phyloP scores from a whole-genome alignment of 1,284 basidiomycete species.

The Phlebopus sp. region DNA sequence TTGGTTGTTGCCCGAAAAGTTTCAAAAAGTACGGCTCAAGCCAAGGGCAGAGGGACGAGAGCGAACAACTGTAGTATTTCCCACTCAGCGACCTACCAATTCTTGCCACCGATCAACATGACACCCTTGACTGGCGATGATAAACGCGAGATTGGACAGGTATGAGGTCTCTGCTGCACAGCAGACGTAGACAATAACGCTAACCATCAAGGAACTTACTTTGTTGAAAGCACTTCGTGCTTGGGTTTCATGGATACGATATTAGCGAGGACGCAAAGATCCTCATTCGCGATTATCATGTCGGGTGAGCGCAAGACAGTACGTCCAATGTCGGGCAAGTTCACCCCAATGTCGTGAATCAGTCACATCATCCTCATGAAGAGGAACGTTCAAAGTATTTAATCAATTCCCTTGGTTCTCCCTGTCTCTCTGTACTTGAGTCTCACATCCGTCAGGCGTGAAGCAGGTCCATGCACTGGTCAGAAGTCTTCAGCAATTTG shows the following conservation, averaged over 20 bases:
- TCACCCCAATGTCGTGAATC: background rate
- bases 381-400: constrained; percentile 62
- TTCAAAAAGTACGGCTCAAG: too few relatives aligned
- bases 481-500: constrained; percentile 49
- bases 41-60: too few relatives aligned
- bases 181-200: background rate
- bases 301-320: constrained; percentile 41
- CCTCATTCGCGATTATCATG: constrained; percentile 59
- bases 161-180: constrained; percentile 15
- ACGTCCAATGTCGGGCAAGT: background rate
- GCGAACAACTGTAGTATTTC: too few relatives aligned
- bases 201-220: background rate
- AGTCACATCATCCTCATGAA: constrained; percentile 67
- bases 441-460: constrained; percentile 38
- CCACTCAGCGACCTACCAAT: too few relatives aligned
- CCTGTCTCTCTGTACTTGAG: background rate
- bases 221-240: constrained; percentile 56
- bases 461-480: constrained; percentile 49
- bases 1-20: too few relatives aligned
- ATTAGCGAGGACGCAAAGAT: constrained; percentile 50
- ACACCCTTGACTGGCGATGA: constrained; percentile 35
- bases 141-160: constrained; percentile 55
- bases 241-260: constrained; percentile 62
- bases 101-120: constrained; percentile 15
- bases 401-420: constrained; percentile 6